Percentiles rank a stretch among this genome's conserved stretches.
phyloP scores from a whole-genome alignment of 192 early-diverging fungal species.

The Gonapodya prolifera region DNA sequence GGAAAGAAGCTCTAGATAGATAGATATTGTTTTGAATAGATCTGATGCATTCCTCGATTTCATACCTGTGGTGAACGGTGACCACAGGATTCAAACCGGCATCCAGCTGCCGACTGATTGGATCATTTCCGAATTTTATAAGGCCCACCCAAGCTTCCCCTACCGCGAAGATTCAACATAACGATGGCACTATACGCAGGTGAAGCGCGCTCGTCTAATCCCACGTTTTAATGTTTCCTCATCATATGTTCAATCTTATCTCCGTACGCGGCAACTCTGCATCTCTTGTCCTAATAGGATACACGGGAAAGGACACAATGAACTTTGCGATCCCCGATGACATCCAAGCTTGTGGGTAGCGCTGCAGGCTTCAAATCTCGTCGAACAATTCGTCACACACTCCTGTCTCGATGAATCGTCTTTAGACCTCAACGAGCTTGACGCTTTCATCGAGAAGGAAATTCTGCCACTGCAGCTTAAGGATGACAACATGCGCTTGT shows the following conservation, averaged over 20 bases:
- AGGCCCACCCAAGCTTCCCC: not conserved
- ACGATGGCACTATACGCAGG: not conserved
- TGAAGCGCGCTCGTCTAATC: too few species aligned
- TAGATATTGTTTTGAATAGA: not conserved
- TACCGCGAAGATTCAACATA: not conserved
- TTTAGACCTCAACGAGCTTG: not conserved
- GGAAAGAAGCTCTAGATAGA: not conserved
- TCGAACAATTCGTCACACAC: not conserved
- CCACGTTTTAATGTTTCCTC: too few species aligned
- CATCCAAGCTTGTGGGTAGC: not conserved
- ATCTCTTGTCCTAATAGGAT: not conserved
- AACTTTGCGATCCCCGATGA: not conserved
- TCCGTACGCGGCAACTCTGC: too few species aligned
- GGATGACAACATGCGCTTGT: conserved; percentile 3
- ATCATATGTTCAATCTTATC: too few species aligned
- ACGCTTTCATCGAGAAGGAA: not conserved
- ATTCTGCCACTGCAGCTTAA: not conserved
- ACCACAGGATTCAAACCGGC: not conserved
- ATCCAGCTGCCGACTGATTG: not conserved
- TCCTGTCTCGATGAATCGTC: not conserved
- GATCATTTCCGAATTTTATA: not conserved
- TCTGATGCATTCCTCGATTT: too few species aligned
- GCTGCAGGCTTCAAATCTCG: not conserved
- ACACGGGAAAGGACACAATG: not conserved
- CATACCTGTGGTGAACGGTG: too few species aligned